phyloP scores from a whole-genome alignment of 352 stramenopile genomes.

The Pythium apleroticum region DNA sequence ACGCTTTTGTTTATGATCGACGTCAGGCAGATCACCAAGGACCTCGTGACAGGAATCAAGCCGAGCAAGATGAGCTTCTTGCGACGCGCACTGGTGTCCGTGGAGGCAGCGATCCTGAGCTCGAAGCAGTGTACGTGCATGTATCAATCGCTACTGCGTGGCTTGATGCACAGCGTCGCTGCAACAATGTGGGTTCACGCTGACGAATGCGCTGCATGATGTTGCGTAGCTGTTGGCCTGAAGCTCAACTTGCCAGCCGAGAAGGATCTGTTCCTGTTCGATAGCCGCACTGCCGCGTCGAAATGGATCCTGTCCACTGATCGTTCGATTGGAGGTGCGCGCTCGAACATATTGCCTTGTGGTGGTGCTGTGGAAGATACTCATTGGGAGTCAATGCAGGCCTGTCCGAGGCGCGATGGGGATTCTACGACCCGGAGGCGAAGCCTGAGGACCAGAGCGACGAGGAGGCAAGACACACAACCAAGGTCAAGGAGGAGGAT shows the following conservation, averaged over 20 bases:
- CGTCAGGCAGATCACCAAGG: constrained; percentile 7
- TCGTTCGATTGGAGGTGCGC: constrained; percentile 72
- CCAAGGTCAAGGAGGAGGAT: constrained; percentile 52
- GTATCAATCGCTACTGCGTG: neutral
- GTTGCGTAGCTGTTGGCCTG: constrained; percentile 55
- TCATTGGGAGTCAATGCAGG: constrained; percentile 8
- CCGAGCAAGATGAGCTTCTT: constrained; percentile 69
- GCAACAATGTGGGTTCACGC: neutral
- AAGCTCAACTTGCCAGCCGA: constrained; percentile 73
- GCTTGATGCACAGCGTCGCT: neutral
- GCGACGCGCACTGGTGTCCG: constrained; percentile 60
- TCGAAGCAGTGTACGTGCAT: constrained; percentile 74
- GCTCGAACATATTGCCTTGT: neutral
- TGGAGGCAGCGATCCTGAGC: constrained; percentile 75
- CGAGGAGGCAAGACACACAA: constrained; percentile 6
- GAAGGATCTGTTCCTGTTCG: constrained; percentile 79
- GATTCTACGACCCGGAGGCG: constrained; percentile 48
- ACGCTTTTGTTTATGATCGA: constrained; percentile 10
- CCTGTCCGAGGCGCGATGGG: constrained; percentile 70
- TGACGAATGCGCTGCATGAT: constrained; percentile 3
- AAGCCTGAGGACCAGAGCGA: constrained; percentile 9
- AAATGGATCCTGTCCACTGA: constrained; percentile 79
- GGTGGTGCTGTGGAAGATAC: neutral
- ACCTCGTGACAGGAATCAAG: neutral
- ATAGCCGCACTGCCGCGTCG: constrained; percentile 41